Evolutionary conservation across 139 green algal species (phyloP).

Genomic region (Tetradesmus obliquus): DNA sequence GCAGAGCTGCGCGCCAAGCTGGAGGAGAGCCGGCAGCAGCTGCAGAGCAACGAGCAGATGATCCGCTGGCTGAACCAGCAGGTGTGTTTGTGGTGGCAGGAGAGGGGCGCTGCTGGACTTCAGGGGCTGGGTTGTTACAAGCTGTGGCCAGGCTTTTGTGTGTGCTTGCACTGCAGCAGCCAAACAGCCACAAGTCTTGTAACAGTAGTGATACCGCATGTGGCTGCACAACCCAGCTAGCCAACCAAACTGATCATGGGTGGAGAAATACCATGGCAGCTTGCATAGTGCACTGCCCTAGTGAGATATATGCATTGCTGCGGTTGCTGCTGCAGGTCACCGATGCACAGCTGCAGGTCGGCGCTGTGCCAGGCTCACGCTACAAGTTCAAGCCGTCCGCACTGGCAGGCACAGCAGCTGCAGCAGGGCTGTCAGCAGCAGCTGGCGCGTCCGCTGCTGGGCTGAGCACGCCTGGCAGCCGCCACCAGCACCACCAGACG

Average conservation of each 20-base stretch:
- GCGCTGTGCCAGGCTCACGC: conserved; percentile 54
- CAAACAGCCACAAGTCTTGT: too few species aligned
- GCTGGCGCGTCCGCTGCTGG: neutral
- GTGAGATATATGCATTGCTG: neutral
- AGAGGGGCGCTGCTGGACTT: neutral
- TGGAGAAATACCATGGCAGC: neutral
- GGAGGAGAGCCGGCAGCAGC: conserved; percentile 82
- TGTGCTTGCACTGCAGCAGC: neutral
- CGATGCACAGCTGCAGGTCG: conserved; percentile 72
- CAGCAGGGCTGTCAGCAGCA: conserved; percentile 13
- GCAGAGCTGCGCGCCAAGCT: conserved; percentile 78
- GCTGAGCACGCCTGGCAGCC: conserved; percentile 16
- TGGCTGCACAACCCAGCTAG: neutral
- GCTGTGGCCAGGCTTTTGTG: neutral
- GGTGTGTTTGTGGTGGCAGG: conserved; percentile 45
- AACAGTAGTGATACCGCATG: neutral
- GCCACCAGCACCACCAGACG: conserved; percentile 10
- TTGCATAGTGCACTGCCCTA: neutral
- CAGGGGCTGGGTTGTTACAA: neutral
- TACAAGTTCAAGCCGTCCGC: conserved; percentile 64
- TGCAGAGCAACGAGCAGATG: conserved; percentile 93
- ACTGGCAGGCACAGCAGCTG: conserved; percentile 30
- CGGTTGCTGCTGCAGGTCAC: conserved; percentile 69
- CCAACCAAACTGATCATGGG: too few species aligned
- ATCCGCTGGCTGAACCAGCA: conserved; percentile 96